Evolutionary conservation across 441 rosid species (phyloP).

Genomic region (Melastoma candidum): DNA sequence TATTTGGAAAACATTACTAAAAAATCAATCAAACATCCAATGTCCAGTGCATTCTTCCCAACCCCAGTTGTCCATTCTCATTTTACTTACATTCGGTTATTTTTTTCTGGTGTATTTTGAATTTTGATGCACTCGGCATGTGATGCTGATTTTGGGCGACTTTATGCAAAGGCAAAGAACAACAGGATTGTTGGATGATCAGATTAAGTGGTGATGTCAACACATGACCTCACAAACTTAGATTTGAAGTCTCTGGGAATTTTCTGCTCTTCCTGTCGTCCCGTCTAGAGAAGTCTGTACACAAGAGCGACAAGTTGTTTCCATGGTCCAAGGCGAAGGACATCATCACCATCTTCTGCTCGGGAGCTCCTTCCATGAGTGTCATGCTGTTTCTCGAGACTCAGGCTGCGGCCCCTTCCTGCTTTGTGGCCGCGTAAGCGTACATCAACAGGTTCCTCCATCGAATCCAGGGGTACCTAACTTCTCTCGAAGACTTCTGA

Average conservation of each 20-base stretch:
- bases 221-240: too few species aligned
- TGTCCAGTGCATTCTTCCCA: too few species aligned
- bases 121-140: too few species aligned
- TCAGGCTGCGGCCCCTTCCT: constrained; percentile 50
- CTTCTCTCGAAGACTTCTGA: constrained; percentile 60
- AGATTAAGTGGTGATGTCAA: constrained; percentile 1
- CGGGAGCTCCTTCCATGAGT: constrained; percentile 38
- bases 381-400: constrained; percentile 41
- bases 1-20: too few species aligned
- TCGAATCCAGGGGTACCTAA: constrained; percentile 19
- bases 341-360: constrained; percentile 43
- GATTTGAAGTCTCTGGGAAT: constrained; percentile 15
- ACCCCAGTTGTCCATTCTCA: too few species aligned
- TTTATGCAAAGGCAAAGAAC: too few species aligned
- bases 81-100: too few species aligned
- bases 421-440: constrained; percentile 42
- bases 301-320: constrained; percentile 23
- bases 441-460: constrained; percentile 49
- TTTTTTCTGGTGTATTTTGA: too few species aligned
- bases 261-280: constrained; percentile 30
- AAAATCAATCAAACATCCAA: too few species aligned
- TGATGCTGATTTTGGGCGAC: too few species aligned
- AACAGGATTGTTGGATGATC: neutral
- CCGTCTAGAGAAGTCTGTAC: constrained; percentile 36
- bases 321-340: constrained; percentile 22